Percentiles rank a stretch among this genome's conserved stretches.
phyloP scores from a whole-genome alignment of 192 early-diverging fungal species.

The Coemansia furcata region DNA sequence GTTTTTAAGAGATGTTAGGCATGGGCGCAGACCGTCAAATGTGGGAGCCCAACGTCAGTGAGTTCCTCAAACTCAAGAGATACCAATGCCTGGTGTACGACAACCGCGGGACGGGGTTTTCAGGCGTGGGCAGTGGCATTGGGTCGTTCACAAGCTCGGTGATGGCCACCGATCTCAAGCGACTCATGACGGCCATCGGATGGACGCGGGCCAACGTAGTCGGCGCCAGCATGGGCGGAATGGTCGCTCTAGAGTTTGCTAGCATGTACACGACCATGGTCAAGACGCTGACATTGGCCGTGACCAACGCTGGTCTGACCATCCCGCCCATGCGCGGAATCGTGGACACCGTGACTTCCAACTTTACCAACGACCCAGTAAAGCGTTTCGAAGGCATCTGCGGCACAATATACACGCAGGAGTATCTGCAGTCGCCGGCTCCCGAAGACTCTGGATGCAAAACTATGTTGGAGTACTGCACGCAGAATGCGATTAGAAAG shows the following conservation, averaged over 20 bases:
- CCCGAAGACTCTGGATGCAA: constrained; percentile 28
- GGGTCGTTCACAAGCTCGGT: constrained; percentile 13
- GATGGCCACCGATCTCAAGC: constrained; percentile 60
- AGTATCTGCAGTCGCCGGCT: constrained; percentile 34
- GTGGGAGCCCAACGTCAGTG: constrained; percentile 52
- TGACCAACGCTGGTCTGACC: constrained; percentile 43
- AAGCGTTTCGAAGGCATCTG: constrained; percentile 42
- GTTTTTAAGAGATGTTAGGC: neutral
- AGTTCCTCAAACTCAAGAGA: constrained; percentile 58
- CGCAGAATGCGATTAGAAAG: constrained; percentile 22
- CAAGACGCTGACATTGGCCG: constrained; percentile 34
- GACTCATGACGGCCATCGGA: constrained; percentile 62
- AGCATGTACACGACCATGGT: constrained; percentile 58
- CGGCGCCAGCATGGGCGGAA: constrained; percentile 85
- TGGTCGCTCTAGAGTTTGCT: constrained; percentile 76
- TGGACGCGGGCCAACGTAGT: constrained; percentile 74
- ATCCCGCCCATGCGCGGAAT: constrained; percentile 38
- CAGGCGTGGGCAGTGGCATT: constrained; percentile 2
- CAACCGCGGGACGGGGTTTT: constrained; percentile 74
- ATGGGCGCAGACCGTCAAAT: constrained; percentile 52
- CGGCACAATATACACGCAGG: constrained; percentile 31
- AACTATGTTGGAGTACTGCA: constrained; percentile 42
- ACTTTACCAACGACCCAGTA: constrained; percentile 33
- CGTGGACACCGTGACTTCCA: constrained; percentile 20
- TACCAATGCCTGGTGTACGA: constrained; percentile 75